A percentile compares a stretch with the other conserved stretches of the same genome.
Evolutionary conservation across 2,329 filamentous ascomycete species (phyloP).

Genomic region (Chrysoporthe puriensis): DNA sequence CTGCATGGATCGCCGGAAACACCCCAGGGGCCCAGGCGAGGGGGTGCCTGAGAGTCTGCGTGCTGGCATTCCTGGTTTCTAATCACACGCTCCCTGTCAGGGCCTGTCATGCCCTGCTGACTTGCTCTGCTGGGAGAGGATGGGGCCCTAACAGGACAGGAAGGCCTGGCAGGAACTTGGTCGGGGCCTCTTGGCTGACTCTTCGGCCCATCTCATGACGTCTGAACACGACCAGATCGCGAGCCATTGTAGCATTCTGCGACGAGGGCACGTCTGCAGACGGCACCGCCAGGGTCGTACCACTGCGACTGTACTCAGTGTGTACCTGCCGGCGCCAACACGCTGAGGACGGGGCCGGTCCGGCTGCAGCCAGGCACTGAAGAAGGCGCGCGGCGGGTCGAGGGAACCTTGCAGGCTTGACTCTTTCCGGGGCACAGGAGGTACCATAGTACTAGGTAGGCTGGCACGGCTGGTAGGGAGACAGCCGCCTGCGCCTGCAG

Average conservation of each 20-base stretch:
- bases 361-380: background rate
- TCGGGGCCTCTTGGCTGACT: background rate
- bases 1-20: slow-evolving; percentile 17
- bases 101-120: slow-evolving; percentile 14
- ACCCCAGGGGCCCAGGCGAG: background rate
- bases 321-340: too few species aligned
- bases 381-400: too few species aligned
- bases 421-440: slow-evolving; percentile 13
- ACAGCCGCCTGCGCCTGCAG: slow-evolving; percentile 9
- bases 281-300: too few species aligned
- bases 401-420: background rate
- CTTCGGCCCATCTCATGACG: background rate
- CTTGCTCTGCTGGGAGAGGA: background rate
- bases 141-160: background rate
- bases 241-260: background rate
- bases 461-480: background rate
- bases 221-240: background rate
- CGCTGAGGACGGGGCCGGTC: too few species aligned
- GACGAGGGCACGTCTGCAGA: background rate
- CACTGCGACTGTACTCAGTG: too few species aligned
- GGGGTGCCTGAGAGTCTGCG: slow-evolving; percentile 1
- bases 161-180: background rate
- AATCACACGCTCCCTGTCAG: slow-evolving; percentile 8
- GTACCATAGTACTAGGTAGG: background rate
- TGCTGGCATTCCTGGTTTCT: slow-evolving; percentile 12